Conservation (phyloP, 2,329 filamentous ascomycete genomes). For the Byssoonygena ceratinophila region DNA sequence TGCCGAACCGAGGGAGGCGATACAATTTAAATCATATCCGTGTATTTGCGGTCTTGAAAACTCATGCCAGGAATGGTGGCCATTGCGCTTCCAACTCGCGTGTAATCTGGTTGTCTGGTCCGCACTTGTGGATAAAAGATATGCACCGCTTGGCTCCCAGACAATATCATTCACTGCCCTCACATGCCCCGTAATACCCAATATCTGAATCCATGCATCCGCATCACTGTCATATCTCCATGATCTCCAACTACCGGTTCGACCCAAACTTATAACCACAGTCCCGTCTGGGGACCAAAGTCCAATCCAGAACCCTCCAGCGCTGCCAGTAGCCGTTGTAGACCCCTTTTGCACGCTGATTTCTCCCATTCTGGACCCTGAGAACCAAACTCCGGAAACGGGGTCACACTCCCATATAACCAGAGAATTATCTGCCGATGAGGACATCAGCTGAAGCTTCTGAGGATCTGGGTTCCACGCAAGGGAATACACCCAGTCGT, state of each 20-base stretch:
- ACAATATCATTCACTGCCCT: constrained; percentile 68
- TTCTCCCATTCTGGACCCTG: constrained; percentile 73
- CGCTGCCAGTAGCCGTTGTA: constrained; percentile 89
- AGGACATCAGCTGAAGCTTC: constrained; percentile 65
- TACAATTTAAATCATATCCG: constrained; percentile 93
- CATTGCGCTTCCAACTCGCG: constrained; percentile 58
- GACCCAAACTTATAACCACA: constrained; percentile 68
- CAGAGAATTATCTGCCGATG: constrained; percentile 90
- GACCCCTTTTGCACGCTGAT: constrained; percentile 92
- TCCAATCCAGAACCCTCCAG: constrained; percentile 92
- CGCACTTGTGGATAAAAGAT: constrained; percentile 75
- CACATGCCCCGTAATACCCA: constrained; percentile 76
- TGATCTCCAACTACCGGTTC: constrained; percentile 84
- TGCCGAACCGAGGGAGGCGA: constrained; percentile 60
- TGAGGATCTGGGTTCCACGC: constrained; percentile 53
- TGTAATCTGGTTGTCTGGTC: constrained; percentile 91
- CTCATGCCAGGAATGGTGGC: constrained; percentile 69
- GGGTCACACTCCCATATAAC: constrained; percentile 84
- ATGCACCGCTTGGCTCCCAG: constrained; percentile 73
- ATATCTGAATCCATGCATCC: constrained; percentile 63
- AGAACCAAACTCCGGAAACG: constrained; percentile 82
- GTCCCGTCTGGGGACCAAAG: constrained; percentile 74
- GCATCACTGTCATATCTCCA: constrained; percentile 57
- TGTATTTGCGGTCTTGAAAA: constrained; percentile 94
- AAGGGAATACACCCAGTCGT: constrained; percentile 95